A percentile compares a stretch with the other conserved stretches of the same genome.
Conservation (phyloP, 305 asterid genomes). For the Fraxinus xanthoxyloides region DNA sequence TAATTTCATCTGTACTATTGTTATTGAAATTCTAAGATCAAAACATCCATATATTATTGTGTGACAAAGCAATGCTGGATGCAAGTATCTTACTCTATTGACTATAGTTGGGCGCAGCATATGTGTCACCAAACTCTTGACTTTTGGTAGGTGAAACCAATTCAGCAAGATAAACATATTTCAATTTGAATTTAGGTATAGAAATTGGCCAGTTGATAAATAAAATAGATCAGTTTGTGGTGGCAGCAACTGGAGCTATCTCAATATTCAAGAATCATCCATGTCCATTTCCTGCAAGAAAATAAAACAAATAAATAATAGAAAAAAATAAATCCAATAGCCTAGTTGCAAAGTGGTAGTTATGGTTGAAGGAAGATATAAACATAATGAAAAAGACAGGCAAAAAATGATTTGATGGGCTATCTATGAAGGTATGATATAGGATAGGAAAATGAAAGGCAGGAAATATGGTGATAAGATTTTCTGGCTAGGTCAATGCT, state of each 20-base stretch:
- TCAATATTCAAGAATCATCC: conserved; percentile 1
- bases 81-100: background rate
- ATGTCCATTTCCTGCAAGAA: background rate
- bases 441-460: conserved; percentile 24
- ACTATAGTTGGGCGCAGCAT: background rate
- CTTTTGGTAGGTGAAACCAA: conserved; percentile 21
- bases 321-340: background rate
- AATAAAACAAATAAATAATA: background rate
- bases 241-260: conserved; percentile 19
- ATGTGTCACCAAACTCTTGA: background rate
- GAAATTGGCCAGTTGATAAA: conserved; percentile 14
- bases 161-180: conserved; percentile 2
- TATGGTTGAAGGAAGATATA: conserved; percentile 1
- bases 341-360: conserved; percentile 25
- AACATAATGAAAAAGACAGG: conserved; percentile 21
- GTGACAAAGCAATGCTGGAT: background rate
- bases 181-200: background rate
- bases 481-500: conserved; percentile 28
- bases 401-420: conserved; percentile 21
- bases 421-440: conserved; percentile 2
- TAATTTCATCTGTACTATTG: background rate
- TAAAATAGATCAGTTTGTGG: conserved; percentile 13
- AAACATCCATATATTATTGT: background rate
- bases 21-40: background rate
- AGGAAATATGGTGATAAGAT: conserved; percentile 43